Evolutionary conservation across 495 filamentous ascomycete genomes (phyloP).

Genomic region (Viridothelium virens): DNA sequence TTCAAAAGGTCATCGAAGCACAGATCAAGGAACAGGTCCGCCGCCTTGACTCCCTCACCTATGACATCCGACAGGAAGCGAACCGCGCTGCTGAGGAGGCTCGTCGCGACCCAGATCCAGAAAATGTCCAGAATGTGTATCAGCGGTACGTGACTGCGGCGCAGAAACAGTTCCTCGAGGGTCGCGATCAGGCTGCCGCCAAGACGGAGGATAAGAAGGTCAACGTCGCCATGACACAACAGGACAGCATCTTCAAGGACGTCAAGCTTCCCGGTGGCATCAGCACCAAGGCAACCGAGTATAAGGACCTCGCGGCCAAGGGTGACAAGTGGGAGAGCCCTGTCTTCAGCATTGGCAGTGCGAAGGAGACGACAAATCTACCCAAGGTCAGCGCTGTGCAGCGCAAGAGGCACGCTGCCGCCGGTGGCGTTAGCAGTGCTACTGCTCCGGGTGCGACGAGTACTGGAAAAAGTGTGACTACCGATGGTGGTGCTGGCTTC

Average conservation of each 20-base stretch:
- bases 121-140: constrained; percentile 78
- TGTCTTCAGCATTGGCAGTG: constrained; percentile 82
- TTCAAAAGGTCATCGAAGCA: constrained; percentile 83
- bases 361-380: constrained; percentile 61
- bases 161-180: constrained; percentile 63
- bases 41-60: constrained; percentile 61
- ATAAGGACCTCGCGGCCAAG: constrained; percentile 76
- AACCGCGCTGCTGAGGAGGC: constrained; percentile 61
- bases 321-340: constrained; percentile 93
- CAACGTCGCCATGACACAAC: constrained; percentile 78
- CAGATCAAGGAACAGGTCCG: constrained; percentile 71
- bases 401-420: constrained; percentile 55
- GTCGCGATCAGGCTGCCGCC: constrained; percentile 39
- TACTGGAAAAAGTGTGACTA: constrained; percentile 5
- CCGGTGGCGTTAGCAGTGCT: constrained; percentile 14
- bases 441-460: neutral
- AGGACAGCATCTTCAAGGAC: constrained; percentile 84
- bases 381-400: constrained; percentile 54
- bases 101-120: constrained; percentile 55
- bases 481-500: constrained; percentile 39
- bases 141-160: constrained; percentile 68
- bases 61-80: constrained; percentile 73
- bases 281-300: constrained; percentile 89
- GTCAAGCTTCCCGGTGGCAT: constrained; percentile 86
- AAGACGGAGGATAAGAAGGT: constrained; percentile 68